phyloP scores from a whole-genome alignment of 495 filamentous ascomycete genomes.

The Aspergillus olivimuriae region DNA sequence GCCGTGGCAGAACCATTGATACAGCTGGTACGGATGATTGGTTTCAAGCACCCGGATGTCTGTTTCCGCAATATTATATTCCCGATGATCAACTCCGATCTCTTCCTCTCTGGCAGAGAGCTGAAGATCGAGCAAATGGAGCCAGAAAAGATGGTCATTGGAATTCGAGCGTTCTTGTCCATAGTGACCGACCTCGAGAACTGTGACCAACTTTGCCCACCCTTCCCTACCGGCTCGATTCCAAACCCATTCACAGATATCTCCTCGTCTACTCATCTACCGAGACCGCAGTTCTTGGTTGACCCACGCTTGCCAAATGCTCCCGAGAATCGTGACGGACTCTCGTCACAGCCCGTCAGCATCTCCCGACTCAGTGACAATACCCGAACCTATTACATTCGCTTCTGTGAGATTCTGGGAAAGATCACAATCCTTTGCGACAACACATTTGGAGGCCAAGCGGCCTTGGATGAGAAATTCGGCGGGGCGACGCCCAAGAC shows the following conservation, averaged over 20 bases:
- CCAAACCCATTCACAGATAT: conserved; percentile 39
- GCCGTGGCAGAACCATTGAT: conserved; percentile 81
- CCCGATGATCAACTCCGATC: conserved; percentile 86
- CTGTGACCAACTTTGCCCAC: conserved; percentile 67
- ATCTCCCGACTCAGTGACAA: conserved; percentile 65
- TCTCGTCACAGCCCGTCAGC: conserved; percentile 62
- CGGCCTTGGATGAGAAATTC: conserved; percentile 91
- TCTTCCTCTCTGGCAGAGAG: conserved; percentile 69
- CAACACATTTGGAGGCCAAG: conserved; percentile 93
- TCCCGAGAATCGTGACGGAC: conserved; percentile 26
- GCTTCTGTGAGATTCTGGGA: conserved; percentile 90
- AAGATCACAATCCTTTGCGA: conserved; percentile 95
- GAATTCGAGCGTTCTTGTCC: conserved; percentile 85
- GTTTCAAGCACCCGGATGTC: conserved; percentile 85
- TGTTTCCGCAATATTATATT: conserved; percentile 91
- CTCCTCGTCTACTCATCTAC: conserved; percentile 26
- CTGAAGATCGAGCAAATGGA: conserved; percentile 88
- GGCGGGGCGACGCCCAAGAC: conserved; percentile 81
- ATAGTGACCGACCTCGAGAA: conserved; percentile 94
- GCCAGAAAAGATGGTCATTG: conserved; percentile 92
- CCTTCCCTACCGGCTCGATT: conserved; percentile 60
- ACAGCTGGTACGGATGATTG: conserved; percentile 91
- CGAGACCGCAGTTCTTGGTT: conserved; percentile 34
- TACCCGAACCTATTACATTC: conserved; percentile 73
- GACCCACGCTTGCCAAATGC: conserved; percentile 28